Evolutionary conservation across 257 asterid genomes (phyloP).

Genomic region (Nicotiana paniculata): DNA sequence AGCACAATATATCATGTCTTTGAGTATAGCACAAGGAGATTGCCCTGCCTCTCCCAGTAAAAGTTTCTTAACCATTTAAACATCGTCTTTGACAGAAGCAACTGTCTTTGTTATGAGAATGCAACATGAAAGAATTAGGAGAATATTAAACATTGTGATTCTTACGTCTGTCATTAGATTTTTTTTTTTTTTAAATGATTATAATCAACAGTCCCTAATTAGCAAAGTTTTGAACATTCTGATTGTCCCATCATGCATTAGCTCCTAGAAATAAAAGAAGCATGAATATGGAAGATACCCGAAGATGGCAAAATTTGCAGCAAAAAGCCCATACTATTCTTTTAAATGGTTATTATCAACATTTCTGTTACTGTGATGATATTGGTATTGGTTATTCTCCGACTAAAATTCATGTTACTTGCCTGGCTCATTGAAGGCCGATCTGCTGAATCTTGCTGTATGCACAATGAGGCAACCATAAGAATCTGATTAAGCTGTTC

Average conservation of each 20-base stretch:
- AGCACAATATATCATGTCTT: not conserved
- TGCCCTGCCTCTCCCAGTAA: not conserved
- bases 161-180: not conserved
- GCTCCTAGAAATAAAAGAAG: not conserved
- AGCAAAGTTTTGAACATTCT: not conserved
- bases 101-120: too few relatives aligned
- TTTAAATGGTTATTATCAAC: not conserved
- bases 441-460: conserved; percentile 57
- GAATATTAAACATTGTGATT: not conserved
- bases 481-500: conserved; percentile 63
- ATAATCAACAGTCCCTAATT: not conserved
- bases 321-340: not conserved
- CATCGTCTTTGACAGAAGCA: too few relatives aligned
- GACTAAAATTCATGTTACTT: conserved; percentile 8
- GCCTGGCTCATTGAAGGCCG: conserved; percentile 94
- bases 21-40: not conserved
- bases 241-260: not conserved
- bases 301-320: not conserved
- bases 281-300: not conserved
- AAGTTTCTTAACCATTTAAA: not conserved
- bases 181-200: not conserved
- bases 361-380: not conserved
- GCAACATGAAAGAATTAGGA: not conserved
- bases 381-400: not conserved
- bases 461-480: conserved; percentile 67